These are phyloP conservation scores for Boletus pseudopeckii DNA, from an alignment of 768 basidiomycete species.

Conservation along the genomic window DNA sequence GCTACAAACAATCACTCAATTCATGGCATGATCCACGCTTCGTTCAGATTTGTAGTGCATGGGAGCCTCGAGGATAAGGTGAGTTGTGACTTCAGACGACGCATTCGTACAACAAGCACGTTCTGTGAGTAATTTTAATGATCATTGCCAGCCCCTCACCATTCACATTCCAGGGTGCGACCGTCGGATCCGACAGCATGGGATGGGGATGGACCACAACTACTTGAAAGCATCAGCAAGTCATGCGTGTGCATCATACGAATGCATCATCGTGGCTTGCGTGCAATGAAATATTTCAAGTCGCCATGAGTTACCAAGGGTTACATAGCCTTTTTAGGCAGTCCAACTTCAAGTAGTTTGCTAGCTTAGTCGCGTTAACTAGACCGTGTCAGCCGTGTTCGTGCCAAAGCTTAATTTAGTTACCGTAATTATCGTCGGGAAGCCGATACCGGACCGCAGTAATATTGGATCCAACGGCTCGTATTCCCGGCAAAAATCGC, in stretches of 20 bases:
- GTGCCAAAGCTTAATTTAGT: neutral
- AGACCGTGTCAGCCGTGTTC: neutral
- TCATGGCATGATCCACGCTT: neutral
- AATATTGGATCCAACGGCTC: neutral
- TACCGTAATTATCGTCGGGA: neutral
- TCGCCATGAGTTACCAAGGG: neutral
- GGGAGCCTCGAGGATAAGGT: constrained; percentile 15
- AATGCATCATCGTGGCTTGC: neutral
- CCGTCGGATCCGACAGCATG: neutral
- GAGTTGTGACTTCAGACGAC: constrained; percentile 5
- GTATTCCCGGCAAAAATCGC: neutral
- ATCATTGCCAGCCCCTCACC: neutral
- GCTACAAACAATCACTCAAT: neutral
- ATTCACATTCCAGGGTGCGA: neutral
- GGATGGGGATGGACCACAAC: neutral
- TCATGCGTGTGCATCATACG: neutral
- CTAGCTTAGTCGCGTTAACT: neutral
- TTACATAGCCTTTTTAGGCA: neutral
- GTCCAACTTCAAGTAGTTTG: neutral
- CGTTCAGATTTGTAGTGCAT: neutral
- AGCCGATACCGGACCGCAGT: neutral
- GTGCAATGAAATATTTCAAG: neutral
- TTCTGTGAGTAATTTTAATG: neutral
- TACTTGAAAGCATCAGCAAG: neutral
- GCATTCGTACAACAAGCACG: neutral